Evolutionary conservation across 768 basidiomycete genomes (phyloP), one percentile per base, ranked within the genome.

Genomic region (Hypholoma fasciculare): DNA sequence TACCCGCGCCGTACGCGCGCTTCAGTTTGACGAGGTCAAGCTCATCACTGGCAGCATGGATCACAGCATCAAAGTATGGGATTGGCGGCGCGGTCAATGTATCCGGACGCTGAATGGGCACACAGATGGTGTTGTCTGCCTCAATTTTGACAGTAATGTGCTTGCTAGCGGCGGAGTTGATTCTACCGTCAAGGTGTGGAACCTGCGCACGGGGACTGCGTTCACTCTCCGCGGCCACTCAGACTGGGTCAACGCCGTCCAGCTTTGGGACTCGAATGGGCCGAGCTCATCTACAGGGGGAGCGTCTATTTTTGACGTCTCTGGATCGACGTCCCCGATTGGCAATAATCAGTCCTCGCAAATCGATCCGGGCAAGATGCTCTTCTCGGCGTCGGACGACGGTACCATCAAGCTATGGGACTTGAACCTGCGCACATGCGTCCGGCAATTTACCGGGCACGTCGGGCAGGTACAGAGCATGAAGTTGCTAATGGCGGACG

Each of bases 1-100:
- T 67, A 92, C 92, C 2, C 83, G 96, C 20, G 94, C 90, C n/a
- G 85, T 99, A 23, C 82, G 95, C 2, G 87, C 94, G 0, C 78
- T 98, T 54, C 97, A 98, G 74, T 99, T 99, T 64, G 97, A 99
- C 71, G 90, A 93, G 61, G 89, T 85, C 58, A 96, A 97, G 72
- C 80, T 98, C 51, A 94, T 99, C 68, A 98, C 97, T 0, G 97
- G 90, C 7, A 91, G 90, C 62, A 96, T 98, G 96, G 97, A 99
- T 69, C 84, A 86, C 63, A 96, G 94, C 0, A 85, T 99, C 68
- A 89, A 92, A 57, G 90, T 99, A 42, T 99, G 95, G 95, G 89
- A 96, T 67, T 98, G 95, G 96, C 81, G 94, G 52, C 85, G 86
- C 27, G 95, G 95, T 26, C 84, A 86, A 63, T 95, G 93, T 67